A percentile compares a stretch with the other conserved stretches of the same genome.
These are phyloP conservation scores for Rhizopus delemar DNA, from an alignment of 371 early-diverging fungal species.

Conservation along the genomic window DNA sequence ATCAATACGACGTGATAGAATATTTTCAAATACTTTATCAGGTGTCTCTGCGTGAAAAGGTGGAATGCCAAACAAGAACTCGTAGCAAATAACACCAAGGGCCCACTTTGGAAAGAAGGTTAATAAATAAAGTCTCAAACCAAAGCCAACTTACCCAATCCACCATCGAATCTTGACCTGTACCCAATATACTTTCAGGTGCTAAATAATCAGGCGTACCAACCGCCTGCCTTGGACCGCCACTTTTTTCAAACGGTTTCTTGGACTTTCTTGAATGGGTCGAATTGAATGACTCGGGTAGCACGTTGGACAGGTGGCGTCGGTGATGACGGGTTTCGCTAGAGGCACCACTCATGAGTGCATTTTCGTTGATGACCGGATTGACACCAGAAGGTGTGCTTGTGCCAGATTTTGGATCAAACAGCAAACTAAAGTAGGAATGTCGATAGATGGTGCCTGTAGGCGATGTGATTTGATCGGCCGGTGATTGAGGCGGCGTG, in stretches of 20 bases:
- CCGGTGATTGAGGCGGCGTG: constrained; percentile 37
- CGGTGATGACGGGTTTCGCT: not conserved
- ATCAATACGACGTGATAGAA: constrained; percentile 71
- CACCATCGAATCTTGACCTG: constrained; percentile 83
- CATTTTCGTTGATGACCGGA: too few species aligned
- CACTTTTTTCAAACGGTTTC: not conserved
- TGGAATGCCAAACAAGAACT: constrained; percentile 86
- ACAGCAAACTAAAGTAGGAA: constrained; percentile 47
- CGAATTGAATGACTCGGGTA: too few species aligned
- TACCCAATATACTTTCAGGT: constrained; percentile 89
- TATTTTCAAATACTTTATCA: constrained; percentile 85
- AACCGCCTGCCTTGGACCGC: constrained; percentile 48
- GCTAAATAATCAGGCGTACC: constrained; percentile 99
- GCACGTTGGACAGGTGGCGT: not conserved
- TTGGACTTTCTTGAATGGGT: not conserved
- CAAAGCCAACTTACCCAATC: constrained; percentile 63
- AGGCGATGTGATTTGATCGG: not conserved
- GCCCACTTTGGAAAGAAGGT: constrained; percentile 63
- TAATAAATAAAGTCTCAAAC: too few species aligned
- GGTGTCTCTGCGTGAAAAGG: constrained; percentile 89
- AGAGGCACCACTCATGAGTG: too few species aligned
- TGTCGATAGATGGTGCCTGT: constrained; percentile 21
- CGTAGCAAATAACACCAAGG: constrained; percentile 86
- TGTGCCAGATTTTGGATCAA: constrained; percentile 21
- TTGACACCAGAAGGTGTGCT: not conserved